Evolutionary conservation across 164 flowering plant species (phyloP).

Genomic region (Tinospora cordifolia): DNA sequence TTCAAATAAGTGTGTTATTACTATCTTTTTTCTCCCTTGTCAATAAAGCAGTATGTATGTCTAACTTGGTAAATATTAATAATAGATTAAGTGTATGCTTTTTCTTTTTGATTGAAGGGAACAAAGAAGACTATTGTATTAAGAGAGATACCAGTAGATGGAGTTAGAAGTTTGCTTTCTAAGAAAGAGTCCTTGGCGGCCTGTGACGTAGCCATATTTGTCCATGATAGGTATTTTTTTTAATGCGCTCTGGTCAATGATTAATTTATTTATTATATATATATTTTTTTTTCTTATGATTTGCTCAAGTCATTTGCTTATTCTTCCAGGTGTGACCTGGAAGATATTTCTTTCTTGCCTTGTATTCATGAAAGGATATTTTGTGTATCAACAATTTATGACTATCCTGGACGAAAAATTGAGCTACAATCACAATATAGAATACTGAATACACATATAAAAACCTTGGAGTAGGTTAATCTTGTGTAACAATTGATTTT

Average conservation of each 20-base stretch:
- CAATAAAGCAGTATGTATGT: neutral
- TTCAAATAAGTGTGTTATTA: too few species aligned
- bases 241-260: neutral
- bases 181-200: constrained; percentile 71
- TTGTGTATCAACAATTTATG: neutral
- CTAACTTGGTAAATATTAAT: neutral
- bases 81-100: neutral
- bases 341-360: too few species aligned
- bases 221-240: constrained; percentile 73
- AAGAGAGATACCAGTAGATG: constrained; percentile 80
- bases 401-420: neutral
- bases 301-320: neutral
- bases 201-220: constrained; percentile 87
- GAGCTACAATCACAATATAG: neutral
- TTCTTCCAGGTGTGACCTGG: neutral
- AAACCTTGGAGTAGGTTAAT: neutral
- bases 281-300: too few species aligned
- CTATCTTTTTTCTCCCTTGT: neutral
- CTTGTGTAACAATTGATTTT: too few species aligned
- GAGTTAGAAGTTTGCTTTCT: constrained; percentile 42
- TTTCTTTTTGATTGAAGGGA: constrained; percentile 42
- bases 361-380: neutral
- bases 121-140: constrained; percentile 62
- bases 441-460: neutral
- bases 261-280: neutral